These are phyloP conservation scores for Kuraishia ogatae DNA, from an alignment of 805 yeast species.

Conservation along the genomic window DNA sequence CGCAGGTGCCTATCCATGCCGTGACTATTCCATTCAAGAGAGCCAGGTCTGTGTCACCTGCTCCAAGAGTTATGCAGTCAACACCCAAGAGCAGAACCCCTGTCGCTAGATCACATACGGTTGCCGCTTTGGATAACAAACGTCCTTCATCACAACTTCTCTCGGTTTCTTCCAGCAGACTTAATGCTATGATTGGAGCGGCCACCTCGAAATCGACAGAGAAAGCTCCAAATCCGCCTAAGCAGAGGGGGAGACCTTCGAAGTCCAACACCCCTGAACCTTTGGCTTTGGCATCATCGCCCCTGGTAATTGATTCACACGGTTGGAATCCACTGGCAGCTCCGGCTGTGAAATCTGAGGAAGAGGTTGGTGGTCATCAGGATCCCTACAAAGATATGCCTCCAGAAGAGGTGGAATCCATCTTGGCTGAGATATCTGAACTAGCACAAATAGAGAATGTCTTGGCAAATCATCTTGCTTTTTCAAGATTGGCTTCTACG, in stretches of 20 bases:
- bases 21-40: neutral
- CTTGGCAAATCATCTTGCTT: constrained; percentile 79
- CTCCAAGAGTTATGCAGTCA: neutral
- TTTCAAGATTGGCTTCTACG: constrained; percentile 78
- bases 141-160: neutral
- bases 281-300: neutral
- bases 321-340: neutral
- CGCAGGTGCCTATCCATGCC: neutral
- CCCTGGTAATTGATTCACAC: neutral
- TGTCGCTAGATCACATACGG: neutral
- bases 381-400: constrained; percentile 1
- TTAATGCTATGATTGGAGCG: neutral
- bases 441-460: constrained; percentile 51
- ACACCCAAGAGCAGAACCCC: neutral
- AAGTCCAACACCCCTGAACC: constrained; percentile 2
- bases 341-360: neutral
- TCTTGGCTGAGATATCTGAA: constrained; percentile 27
- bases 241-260: constrained; percentile 8
- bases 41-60: neutral
- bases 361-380: neutral
- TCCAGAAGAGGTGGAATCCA: constrained; percentile 17
- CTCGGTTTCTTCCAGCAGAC: neutral
- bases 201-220: neutral
- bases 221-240: constrained; percentile 1
- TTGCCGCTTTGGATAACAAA: neutral